Evolutionary conservation across 1,284 basidiomycete species (phyloP).

Genomic region (Irpex sp.): DNA sequence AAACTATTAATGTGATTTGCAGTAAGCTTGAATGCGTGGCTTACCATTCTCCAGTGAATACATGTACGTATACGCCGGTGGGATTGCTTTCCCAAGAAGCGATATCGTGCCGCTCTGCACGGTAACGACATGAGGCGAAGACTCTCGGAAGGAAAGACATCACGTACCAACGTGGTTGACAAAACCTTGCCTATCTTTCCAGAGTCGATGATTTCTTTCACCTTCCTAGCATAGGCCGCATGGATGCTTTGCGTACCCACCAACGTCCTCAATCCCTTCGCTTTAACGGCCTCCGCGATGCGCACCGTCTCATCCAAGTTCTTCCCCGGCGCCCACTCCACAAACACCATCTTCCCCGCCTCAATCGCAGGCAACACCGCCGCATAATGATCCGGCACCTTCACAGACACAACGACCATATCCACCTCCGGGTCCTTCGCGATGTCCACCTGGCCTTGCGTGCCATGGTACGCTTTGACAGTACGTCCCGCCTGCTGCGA

Average conservation of each 20-base stretch:
- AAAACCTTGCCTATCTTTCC: slow-evolving; percentile 31
- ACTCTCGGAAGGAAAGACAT: not conserved
- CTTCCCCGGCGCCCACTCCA: slow-evolving; percentile 38
- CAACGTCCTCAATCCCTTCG: slow-evolving; percentile 28
- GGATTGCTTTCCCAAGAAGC: not conserved
- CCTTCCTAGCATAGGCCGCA: slow-evolving; percentile 24
- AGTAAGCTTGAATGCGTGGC: too few relatives aligned
- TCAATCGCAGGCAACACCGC: slow-evolving; percentile 29
- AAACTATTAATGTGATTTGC: too few relatives aligned
- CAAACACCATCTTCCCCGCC: slow-evolving; percentile 34
- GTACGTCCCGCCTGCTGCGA: slow-evolving; percentile 14
- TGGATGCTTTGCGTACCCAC: slow-evolving; percentile 33
- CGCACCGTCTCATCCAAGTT: slow-evolving; percentile 26
- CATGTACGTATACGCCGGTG: not conserved
- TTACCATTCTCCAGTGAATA: not conserved
- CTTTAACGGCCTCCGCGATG: slow-evolving; percentile 29
- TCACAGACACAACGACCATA: slow-evolving; percentile 33
- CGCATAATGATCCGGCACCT: slow-evolving; percentile 25
- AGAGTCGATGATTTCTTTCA: slow-evolving; percentile 28
- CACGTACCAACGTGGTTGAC: slow-evolving; percentile 27
- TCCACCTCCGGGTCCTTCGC: slow-evolving; percentile 32
- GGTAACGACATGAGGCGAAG: not conserved
- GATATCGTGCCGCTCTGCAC: not conserved
- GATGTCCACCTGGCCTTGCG: slow-evolving; percentile 19
- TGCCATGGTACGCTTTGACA: slow-evolving; percentile 29